Conservation (phyloP, 2,329 filamentous ascomycete genomes). For the Remersonia thermophila region DNA sequence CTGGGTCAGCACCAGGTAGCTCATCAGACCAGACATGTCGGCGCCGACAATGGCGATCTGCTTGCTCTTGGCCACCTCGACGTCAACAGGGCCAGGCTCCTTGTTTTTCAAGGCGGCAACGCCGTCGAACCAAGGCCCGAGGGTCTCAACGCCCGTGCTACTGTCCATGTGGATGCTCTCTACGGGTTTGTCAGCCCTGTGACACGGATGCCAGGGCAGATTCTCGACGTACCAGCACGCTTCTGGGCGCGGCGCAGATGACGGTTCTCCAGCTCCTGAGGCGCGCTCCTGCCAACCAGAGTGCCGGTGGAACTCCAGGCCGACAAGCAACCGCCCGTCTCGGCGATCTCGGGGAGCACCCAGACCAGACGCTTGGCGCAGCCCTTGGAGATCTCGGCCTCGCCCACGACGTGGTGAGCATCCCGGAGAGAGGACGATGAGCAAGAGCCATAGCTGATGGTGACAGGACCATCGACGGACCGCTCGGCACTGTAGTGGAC, state of each 20-base stretch:
- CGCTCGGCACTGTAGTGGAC: slow-evolving; percentile 17
- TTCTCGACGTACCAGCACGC: slow-evolving; percentile 6
- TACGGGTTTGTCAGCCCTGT: not conserved
- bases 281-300: slow-evolving; percentile 25
- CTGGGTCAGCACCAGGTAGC: slow-evolving; percentile 35
- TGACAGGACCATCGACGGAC: slow-evolving; percentile 19
- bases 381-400: slow-evolving; percentile 6
- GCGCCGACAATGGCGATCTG: slow-evolving; percentile 51
- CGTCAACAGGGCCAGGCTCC: slow-evolving; percentile 39
- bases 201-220: not conserved
- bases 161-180: slow-evolving; percentile 35
- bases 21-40: slow-evolving; percentile 55
- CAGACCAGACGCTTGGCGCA: slow-evolving; percentile 20
- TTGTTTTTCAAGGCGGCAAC: slow-evolving; percentile 45
- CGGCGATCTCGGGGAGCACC: slow-evolving; percentile 22
- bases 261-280: slow-evolving; percentile 16
- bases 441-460: slow-evolving; percentile 25
- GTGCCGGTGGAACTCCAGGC: slow-evolving; percentile 24
- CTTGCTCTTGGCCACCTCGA: slow-evolving; percentile 42
- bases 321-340: slow-evolving; percentile 27
- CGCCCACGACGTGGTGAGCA: slow-evolving; percentile 15
- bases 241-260: slow-evolving; percentile 9
- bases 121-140: slow-evolving; percentile 54
- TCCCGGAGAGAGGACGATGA: slow-evolving; percentile 11
- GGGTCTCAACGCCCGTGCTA: slow-evolving; percentile 32